Conservation (phyloP, 2,329 filamentous ascomycete genomes). For the Bipolaris oryzae region DNA sequence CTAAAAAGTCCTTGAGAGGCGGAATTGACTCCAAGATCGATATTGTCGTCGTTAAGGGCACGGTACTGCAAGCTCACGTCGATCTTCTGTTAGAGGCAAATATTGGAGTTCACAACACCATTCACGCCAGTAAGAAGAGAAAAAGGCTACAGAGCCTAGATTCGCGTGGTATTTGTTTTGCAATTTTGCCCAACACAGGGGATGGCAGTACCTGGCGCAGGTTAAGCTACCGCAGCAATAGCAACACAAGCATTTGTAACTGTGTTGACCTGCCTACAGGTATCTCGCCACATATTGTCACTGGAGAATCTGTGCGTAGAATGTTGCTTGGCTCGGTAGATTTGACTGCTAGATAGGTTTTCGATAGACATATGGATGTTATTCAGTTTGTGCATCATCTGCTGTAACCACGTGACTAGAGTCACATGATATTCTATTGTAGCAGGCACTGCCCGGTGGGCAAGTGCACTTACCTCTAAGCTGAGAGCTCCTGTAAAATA, state of each 20-base stretch:
- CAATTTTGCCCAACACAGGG: background rate
- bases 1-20: constrained; percentile 4
- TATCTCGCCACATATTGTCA: background rate
- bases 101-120: background rate
- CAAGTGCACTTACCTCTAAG: too few species aligned
- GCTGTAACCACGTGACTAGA: too few species aligned
- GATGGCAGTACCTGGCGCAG: background rate
- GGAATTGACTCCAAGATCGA: constrained; percentile 6
- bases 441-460: too few species aligned
- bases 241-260: constrained; percentile 5
- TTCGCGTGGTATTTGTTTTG: constrained; percentile 5
- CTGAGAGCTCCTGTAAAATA: too few species aligned
- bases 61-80: background rate
- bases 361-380: too few species aligned
- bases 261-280: constrained; percentile 1
- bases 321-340: constrained; percentile 2
- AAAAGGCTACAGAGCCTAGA: background rate
- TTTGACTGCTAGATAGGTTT: background rate
- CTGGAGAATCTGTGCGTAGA: constrained; percentile 4
- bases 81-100: constrained; percentile 3
- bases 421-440: too few species aligned
- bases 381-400: too few species aligned
- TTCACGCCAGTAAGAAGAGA: background rate
- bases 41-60: constrained; percentile 5
- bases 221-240: background rate